Base-by-base conservation (phyloP, 306 rosid genomes). In the Pterocarpus macrocarpus region DNA sequence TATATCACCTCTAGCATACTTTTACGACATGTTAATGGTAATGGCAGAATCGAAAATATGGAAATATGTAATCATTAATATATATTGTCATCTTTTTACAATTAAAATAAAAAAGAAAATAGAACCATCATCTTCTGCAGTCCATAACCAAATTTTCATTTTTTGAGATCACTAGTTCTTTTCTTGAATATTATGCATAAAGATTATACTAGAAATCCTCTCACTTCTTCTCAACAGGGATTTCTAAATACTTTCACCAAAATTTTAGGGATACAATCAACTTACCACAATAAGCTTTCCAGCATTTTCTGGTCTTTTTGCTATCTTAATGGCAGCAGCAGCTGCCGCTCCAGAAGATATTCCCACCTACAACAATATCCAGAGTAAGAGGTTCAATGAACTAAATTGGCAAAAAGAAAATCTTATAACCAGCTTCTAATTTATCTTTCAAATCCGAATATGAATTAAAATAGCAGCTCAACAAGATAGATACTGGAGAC, bases 211-310 rank as follows among this genome's bases (percentile, higher is more conserved):
- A 77, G 36, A 64, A 71, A 28, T 50, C 49, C 12, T 57, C n/a
- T 30, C 62, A n/a, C 64, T 73, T 67, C 2, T 45, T 71, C 30
- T 52, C 30, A 49, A 61, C 17, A 65, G 13, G 58, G 28, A 61
- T 72, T 66, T 52, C 41, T 38, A 80, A 64, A 39, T 39, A 10
- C 59, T 39, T 59, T n/a, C 62, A 59, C 65, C 2, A 38, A 44
- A 72, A 68, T 35, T 55, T 63, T 30, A 41, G 80, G 45, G 64
- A 38, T 33, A 34, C 50, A 38, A 83, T 69, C 79, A 61, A 90
- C 97, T 90, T 88, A 92, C 97, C 14, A 92, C 90, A 69, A 92
- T 85, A 82, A 92, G 94, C 82, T 92, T 92, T 70, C 94, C 92
- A 55, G 92, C 90, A 81, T 87, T 84, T 77, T 92, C 92, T 75